phyloP scores from a whole-genome alignment of 148 eudicot genomes.

The Vaccinium darrowii region DNA sequence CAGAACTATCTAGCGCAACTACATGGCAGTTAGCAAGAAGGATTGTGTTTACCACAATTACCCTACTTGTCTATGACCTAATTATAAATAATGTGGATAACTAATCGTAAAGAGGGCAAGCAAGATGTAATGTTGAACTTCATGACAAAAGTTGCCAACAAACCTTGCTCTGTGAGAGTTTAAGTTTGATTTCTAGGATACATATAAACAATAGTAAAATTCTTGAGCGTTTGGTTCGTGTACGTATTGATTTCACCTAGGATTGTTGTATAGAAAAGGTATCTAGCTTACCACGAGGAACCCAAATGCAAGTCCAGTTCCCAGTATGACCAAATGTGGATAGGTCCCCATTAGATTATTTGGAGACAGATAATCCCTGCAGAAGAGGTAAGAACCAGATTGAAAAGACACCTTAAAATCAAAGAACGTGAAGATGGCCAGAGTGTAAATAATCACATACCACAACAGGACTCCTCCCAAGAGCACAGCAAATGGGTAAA shows the following conservation, averaged over 20 bases:
- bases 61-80: neutral
- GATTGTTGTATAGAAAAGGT: neutral
- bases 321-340: constrained; percentile 74
- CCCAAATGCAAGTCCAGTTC: constrained; percentile 95
- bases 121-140: neutral
- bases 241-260: neutral
- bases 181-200: neutral
- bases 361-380: constrained; percentile 90
- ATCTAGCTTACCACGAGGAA: constrained; percentile 76
- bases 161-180: neutral
- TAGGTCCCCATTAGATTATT: constrained; percentile 60
- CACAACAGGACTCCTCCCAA: constrained; percentile 73
- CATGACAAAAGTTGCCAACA: neutral
- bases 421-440: neutral
- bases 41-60: neutral
- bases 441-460: constrained; percentile 31
- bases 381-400: constrained; percentile 14
- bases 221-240: neutral
- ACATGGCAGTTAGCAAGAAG: neutral
- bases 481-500: constrained; percentile 78
- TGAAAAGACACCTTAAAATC: neutral
- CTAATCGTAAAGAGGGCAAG: neutral
- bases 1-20: neutral
- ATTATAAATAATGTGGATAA: neutral
- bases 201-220: neutral